A percentile compares a stretch with the other conserved stretches of the same genome.
Evolutionary conservation across 805 yeast species (phyloP).

Genomic region (Zygotorulaspora danielsina): DNA sequence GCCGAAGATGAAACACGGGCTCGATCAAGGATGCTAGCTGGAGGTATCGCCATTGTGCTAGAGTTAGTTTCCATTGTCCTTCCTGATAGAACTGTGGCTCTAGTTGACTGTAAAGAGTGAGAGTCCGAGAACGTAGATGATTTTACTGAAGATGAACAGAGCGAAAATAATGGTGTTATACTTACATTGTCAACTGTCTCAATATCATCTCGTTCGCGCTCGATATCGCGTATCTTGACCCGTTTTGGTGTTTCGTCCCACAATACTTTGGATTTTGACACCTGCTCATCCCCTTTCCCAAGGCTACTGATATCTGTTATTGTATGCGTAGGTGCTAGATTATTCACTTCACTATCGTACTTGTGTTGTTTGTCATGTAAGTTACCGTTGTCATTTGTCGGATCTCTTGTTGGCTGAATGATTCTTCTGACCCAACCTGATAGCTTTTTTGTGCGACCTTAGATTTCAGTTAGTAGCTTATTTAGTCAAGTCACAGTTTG

Average conservation of each 20-base stretch:
- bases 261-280: conserved; percentile 15
- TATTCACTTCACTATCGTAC: not conserved
- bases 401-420: conserved; percentile 29
- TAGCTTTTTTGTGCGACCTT: conserved; percentile 28
- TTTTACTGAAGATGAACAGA: conserved; percentile 35
- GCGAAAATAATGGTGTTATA: conserved; percentile 34
- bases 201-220: conserved; percentile 5
- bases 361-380: not conserved
- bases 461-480: no score
- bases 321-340: not conserved
- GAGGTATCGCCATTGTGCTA: conserved; percentile 65
- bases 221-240: conserved; percentile 7
- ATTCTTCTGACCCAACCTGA: conserved; percentile 34
- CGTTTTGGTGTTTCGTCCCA: conserved; percentile 25
- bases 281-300: conserved; percentile 2
- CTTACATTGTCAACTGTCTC: conserved; percentile 29
- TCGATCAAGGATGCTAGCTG: conserved; percentile 65
- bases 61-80: conserved; percentile 50
- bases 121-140: conserved; percentile 38
- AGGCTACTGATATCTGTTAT: not conserved
- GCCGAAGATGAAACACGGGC: conserved; percentile 32
- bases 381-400: not conserved
- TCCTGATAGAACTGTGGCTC: conserved; percentile 35
- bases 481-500: no score
- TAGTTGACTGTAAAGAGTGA: conserved; percentile 36